A percentile compares a stretch with the other conserved stretches of the same genome.
Evolutionary conservation across 768 basidiomycete species (phyloP).

Genomic region (Cyclocybe aegerita): DNA sequence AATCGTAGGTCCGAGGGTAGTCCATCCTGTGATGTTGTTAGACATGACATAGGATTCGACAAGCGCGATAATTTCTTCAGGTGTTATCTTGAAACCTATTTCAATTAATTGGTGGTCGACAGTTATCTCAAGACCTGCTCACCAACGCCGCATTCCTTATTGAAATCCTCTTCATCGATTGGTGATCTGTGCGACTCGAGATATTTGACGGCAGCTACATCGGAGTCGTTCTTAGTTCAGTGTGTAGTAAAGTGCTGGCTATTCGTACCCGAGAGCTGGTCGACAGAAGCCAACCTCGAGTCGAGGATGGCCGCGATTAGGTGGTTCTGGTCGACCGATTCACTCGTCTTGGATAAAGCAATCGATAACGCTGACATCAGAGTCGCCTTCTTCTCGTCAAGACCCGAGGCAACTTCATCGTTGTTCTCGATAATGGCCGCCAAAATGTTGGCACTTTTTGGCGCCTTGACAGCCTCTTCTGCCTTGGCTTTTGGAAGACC

Average conservation of each 20-base stretch:
- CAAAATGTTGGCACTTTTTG: constrained; percentile 72
- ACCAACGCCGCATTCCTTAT: constrained; percentile 88
- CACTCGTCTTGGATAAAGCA: constrained; percentile 52
- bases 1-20: constrained; percentile 65
- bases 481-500: constrained; percentile 79
- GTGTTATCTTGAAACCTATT: constrained; percentile 56
- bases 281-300: constrained; percentile 71
- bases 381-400: constrained; percentile 78
- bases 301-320: constrained; percentile 69
- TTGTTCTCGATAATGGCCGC: constrained; percentile 66
- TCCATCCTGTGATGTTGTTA: constrained; percentile 68
- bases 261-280: constrained; percentile 82
- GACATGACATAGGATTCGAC: constrained; percentile 59
- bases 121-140: constrained; percentile 26
- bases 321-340: constrained; percentile 55
- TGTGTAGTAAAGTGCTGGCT: constrained; percentile 76
- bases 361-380: constrained; percentile 69
- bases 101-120: neutral
- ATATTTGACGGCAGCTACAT: constrained; percentile 74
- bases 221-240: neutral
- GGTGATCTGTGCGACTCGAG: constrained; percentile 59
- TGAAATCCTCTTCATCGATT: constrained; percentile 68
- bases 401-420: constrained; percentile 40
- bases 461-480: constrained; percentile 75
- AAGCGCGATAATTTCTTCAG: constrained; percentile 56